phyloP scores from a whole-genome alignment of 2,329 filamentous ascomycete genomes.

The Alternaria novae-zelandiae region DNA sequence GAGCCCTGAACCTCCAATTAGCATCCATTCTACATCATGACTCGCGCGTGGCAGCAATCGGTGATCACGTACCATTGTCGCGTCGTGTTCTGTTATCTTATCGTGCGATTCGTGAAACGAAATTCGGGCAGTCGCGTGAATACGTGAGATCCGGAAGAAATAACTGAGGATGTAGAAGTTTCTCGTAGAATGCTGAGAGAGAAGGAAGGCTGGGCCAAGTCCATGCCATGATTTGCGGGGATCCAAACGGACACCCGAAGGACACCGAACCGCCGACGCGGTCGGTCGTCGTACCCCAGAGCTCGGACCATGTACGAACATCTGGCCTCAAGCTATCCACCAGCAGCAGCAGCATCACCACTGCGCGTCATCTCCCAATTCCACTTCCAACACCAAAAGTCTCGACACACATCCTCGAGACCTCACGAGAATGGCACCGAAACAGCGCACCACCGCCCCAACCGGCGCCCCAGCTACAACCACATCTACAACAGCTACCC shows the following conservation, averaged over 20 bases:
- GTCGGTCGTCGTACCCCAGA: slow-evolving; percentile 3
- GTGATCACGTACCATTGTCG: neutral
- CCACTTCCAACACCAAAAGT: neutral
- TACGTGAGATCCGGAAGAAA: neutral
- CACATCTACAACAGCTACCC: slow-evolving; percentile 27
- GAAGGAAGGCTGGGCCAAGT: neutral
- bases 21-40: slow-evolving; percentile 5
- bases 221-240: slow-evolving; percentile 26
- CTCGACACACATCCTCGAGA: neutral
- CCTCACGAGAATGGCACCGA: slow-evolving; percentile 39
- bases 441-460: slow-evolving; percentile 32
- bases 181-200: neutral
- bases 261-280: slow-evolving; percentile 7
- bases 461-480: slow-evolving; percentile 12
- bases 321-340: slow-evolving; percentile 35
- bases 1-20: slow-evolving; percentile 20
- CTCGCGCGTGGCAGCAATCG: neutral
- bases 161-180: neutral
- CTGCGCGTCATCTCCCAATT: neutral
- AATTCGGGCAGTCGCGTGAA: neutral
- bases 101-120: no score
- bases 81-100: neutral
- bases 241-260: slow-evolving; percentile 19
- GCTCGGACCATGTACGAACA: slow-evolving; percentile 20
- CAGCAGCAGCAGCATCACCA: slow-evolving; percentile 14